phyloP scores from a whole-genome alignment of 345 rosid species.

The Cardiospermum halicacabum region DNA sequence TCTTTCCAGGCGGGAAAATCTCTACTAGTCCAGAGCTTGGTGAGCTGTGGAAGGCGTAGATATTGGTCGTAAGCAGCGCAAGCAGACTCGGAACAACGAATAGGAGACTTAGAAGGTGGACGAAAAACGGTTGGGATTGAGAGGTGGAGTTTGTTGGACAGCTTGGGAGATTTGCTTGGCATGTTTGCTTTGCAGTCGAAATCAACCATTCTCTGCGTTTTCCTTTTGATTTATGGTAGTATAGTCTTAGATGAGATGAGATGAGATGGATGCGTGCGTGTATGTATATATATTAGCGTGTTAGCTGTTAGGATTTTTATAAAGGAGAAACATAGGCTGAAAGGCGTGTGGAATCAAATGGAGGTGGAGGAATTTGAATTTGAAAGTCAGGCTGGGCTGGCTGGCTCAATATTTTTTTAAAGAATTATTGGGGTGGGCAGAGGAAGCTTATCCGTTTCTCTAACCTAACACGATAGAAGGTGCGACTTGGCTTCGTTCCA shows the following conservation, averaged over 20 bases:
- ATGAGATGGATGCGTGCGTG: slow-evolving; percentile 15
- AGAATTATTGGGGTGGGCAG: background rate
- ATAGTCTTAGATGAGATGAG: too few species aligned
- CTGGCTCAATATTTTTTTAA: too few species aligned
- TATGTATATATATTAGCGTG: background rate
- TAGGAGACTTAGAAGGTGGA: slow-evolving; percentile 27
- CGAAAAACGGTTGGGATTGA: slow-evolving; percentile 32
- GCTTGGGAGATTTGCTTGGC: slow-evolving; percentile 39
- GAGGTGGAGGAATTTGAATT: slow-evolving; percentile 23
- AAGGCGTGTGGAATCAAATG: slow-evolving; percentile 25
- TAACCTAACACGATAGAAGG: slow-evolving; percentile 12
- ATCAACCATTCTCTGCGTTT: slow-evolving; percentile 51
- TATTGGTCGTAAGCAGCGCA: slow-evolving; percentile 78
- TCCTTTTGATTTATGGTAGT: background rate
- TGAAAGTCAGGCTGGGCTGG: slow-evolving; percentile 11
- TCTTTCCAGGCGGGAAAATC: slow-evolving; percentile 60
- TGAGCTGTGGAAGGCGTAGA: slow-evolving; percentile 68
- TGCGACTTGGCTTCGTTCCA: slow-evolving; percentile 2
- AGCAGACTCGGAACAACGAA: slow-evolving; percentile 37
- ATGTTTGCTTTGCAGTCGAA: slow-evolving; percentile 47
- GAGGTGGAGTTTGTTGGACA: slow-evolving; percentile 40
- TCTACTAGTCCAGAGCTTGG: slow-evolving; percentile 36
- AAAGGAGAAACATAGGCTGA: background rate
- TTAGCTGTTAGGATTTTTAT: background rate
- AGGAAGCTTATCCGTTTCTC: slow-evolving; percentile 37